Conservation (phyloP, 208 protist genomes). For the Leishmania major region DNA sequence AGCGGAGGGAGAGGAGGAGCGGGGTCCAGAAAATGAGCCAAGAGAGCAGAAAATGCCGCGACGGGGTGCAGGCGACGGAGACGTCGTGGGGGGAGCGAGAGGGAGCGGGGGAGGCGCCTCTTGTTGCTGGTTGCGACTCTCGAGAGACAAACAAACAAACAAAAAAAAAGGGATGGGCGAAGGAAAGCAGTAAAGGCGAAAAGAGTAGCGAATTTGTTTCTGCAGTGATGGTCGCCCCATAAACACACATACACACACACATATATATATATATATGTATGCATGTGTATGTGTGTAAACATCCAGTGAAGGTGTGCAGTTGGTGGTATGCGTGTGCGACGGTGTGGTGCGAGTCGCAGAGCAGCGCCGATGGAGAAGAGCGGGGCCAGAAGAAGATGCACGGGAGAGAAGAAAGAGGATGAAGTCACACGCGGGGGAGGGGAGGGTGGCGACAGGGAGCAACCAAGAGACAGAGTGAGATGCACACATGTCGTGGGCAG, state of each 20-base stretch:
- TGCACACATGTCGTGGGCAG: not conserved
- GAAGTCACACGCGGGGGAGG: too few species aligned
- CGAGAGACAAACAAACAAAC: too few species aligned
- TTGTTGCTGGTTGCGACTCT: too few species aligned
- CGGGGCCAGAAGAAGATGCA: not conserved
- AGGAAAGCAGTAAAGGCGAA: not conserved
- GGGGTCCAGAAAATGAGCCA: not conserved
- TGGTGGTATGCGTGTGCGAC: not conserved
- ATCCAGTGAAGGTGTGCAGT: not conserved
- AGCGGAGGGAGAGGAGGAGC: not conserved
- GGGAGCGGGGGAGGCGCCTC: too few species aligned
- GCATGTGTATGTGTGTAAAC: not conserved
- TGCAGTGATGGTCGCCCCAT: not conserved
- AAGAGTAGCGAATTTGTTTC: not conserved
- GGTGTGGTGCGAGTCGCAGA: not conserved
- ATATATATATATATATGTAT: too few species aligned
- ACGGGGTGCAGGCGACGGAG: not conserved
- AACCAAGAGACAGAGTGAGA: not conserved
- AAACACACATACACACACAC: too few species aligned
- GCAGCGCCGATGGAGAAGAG: not conserved
- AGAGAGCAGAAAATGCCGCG: too few species aligned
- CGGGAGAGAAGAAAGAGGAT: not conserved
- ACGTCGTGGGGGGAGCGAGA: not conserved
- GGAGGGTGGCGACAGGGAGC: not conserved
- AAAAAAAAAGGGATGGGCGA: not conserved